Percentiles rank a stretch among this genome's conserved stretches.
phyloP scores from a whole-genome alignment of 805 yeast species.

The Candida taoyuanica region DNA sequence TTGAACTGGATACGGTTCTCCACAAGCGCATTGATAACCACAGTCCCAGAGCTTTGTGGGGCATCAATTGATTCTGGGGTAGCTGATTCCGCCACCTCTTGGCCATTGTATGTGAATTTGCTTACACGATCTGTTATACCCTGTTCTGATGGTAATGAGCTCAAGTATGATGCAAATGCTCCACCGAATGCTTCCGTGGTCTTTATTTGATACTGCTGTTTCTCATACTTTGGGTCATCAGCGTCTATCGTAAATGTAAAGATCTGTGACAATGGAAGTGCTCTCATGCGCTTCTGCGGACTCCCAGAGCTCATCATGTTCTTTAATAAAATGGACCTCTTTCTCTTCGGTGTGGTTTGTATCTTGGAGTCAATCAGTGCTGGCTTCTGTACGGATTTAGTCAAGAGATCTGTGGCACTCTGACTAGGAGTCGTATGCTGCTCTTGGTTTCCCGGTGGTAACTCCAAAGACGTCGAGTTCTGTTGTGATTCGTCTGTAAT shows the following conservation, averaged over 20 bases:
- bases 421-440: no score
- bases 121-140: neutral
- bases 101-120: neutral
- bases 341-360: neutral
- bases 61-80: neutral
- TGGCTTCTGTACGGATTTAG: no score
- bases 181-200: neutral
- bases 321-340: no score
- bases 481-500: neutral
- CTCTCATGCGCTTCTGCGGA: no score
- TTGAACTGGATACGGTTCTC: no score
- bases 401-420: no score
- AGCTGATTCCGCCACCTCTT: neutral
- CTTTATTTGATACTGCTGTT: neutral
- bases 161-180: neutral
- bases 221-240: neutral
- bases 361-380: no score
- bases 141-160: neutral
- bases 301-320: no score
- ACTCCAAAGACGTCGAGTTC: slow-evolving; percentile 1
- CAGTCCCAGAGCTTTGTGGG: neutral
- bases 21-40: no score
- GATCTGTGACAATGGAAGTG: neutral
- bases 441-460: slow-evolving; percentile 8
- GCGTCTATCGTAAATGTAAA: neutral